Evolutionary conservation across 2,329 filamentous ascomycete genomes (phyloP), one percentile per base, ranked within the genome.

Genomic region (Botrytis deweyae): DNA sequence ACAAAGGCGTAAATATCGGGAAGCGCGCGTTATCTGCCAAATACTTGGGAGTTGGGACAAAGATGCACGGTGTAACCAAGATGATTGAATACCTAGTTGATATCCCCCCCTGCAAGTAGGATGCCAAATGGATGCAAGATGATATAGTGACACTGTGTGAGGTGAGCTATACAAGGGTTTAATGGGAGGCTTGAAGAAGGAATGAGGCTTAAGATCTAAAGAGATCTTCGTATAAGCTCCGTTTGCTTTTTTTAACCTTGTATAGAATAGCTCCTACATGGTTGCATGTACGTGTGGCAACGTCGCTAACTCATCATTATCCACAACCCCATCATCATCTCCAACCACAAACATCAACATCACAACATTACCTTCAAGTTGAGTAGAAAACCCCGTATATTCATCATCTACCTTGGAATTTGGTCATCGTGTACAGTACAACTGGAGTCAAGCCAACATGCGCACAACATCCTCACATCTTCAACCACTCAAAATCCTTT

Each of bases 1-100:
- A 68, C 65, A 40, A 58, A 36, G 66, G 40, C 46, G 22, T 38
- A 69, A 49, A 55, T 40, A 42, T n/a, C 36, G 68, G 68, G 46
- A 70, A 42, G 55, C 68, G 68, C 68, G 68, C 68, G 68, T 70
- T 70, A 70, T 70, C 55, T 61, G 55, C n/a, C 20, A 62, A 25
- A 36, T 70, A 44, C 44, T 70, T 61, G 52, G 42, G 42, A 40
- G 14, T 52, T 52, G 49, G 12, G 25, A n/a, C 25, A 58, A 8
- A 29, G n/a, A 58, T 58, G 52, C 52, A 58, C 52, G 14, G n/a
- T 29, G n/a, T 58, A 58, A 29, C 52, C 52, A 58, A n/a, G 52
- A 29, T 29, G 52, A n/a, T 29, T 29, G 66, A 42, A 63, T 8
- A 42, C 36, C 10, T 29, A 25, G 36, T n/a, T 18, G 22, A n/a